These are phyloP conservation scores for Mariannaea elegans DNA, from an alignment of 2,329 filamentous ascomycete species.

Conservation along the genomic window DNA sequence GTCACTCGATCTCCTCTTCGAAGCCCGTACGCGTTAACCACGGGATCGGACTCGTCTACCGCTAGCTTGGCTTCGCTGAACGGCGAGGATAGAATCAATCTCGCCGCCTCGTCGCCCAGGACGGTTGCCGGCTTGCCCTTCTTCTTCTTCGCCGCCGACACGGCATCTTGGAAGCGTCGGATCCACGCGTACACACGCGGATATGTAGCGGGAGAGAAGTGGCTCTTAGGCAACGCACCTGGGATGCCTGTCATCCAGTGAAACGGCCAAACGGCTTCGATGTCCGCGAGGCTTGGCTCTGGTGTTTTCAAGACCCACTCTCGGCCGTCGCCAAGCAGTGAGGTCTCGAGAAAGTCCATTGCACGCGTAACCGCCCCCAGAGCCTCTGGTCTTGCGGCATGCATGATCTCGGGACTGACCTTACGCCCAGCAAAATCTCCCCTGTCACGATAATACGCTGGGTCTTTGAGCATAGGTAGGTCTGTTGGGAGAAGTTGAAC, in stretches of 20 bases:
- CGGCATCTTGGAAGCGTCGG: slow-evolving; percentile 62
- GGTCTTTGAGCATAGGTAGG: slow-evolving; percentile 63
- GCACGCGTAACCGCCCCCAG: slow-evolving; percentile 61
- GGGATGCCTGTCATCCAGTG: slow-evolving; percentile 70
- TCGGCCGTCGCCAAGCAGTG: slow-evolving; percentile 71
- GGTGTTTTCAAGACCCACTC: slow-evolving; percentile 67
- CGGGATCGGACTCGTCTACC: slow-evolving; percentile 60
- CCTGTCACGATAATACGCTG: slow-evolving; percentile 67
- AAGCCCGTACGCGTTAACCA: slow-evolving; percentile 56
- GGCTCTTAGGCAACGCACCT: slow-evolving; percentile 61
- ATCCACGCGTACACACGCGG: slow-evolving; percentile 73
- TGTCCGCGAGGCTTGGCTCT: slow-evolving; percentile 68
- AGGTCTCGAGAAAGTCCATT: slow-evolving; percentile 68
- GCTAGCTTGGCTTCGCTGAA: slow-evolving; percentile 55
- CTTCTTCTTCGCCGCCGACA: slow-evolving; percentile 52
- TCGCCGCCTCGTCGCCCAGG: slow-evolving; percentile 63
- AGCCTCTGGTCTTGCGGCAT: slow-evolving; percentile 58
- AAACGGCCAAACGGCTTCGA: slow-evolving; percentile 74
- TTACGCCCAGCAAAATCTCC: slow-evolving; percentile 47
- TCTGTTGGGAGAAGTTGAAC: slow-evolving; percentile 65
- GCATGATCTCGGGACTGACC: slow-evolving; percentile 38
- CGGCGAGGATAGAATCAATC: slow-evolving; percentile 53
- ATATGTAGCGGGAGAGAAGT: slow-evolving; percentile 61
- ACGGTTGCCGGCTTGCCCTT: slow-evolving; percentile 52
- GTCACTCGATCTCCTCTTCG: slow-evolving; percentile 62